A percentile compares a stretch with the other conserved stretches of the same genome.
Evolutionary conservation across 176 grass and related monocot species (phyloP).

Genomic region (Oryza glaberrima): DNA sequence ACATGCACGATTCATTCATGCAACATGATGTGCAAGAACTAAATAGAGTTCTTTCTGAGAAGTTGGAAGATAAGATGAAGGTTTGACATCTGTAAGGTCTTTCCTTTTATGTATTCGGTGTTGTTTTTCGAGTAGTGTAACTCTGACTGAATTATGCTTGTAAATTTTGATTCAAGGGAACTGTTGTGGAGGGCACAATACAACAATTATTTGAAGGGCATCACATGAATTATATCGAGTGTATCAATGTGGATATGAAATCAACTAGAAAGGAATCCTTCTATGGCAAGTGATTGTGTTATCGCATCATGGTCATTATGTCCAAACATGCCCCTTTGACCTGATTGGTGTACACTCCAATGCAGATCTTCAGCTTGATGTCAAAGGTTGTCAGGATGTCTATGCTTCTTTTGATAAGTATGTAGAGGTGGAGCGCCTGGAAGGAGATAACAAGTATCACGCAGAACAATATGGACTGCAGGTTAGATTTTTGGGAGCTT

Average conservation of each 20-base stretch:
- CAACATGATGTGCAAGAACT: conserved; percentile 99
- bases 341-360: conserved; percentile 27
- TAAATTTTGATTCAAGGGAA: conserved; percentile 80
- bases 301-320: conserved; percentile 7
- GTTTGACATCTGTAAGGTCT: conserved; percentile 85
- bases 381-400: conserved; percentile 93
- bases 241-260: conserved; percentile 97
- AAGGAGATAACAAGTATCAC: conserved; percentile 99
- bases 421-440: conserved; percentile 89
- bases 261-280: conserved; percentile 99
- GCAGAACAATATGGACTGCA: conserved; percentile 93
- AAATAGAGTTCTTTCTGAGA: conserved; percentile 96
- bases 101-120: conserved; percentile 46
- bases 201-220: conserved; percentile 99
- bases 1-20: conserved; percentile 98
- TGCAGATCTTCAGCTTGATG: conserved; percentile 98
- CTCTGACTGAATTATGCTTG: conserved; percentile 62
- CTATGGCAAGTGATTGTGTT: conserved; percentile 72
- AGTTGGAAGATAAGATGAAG: conserved; percentile 99
- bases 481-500: conserved; percentile 51
- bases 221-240: conserved; percentile 99
- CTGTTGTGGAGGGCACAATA: conserved; percentile 97
- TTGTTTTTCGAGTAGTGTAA: conserved; percentile 46
- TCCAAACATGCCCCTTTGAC: conserved; percentile 16
- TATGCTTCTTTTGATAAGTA: conserved; percentile 99